Conservation (phyloP, 768 basidiomycete species). For the Chalciporus pseudorubinellus region DNA sequence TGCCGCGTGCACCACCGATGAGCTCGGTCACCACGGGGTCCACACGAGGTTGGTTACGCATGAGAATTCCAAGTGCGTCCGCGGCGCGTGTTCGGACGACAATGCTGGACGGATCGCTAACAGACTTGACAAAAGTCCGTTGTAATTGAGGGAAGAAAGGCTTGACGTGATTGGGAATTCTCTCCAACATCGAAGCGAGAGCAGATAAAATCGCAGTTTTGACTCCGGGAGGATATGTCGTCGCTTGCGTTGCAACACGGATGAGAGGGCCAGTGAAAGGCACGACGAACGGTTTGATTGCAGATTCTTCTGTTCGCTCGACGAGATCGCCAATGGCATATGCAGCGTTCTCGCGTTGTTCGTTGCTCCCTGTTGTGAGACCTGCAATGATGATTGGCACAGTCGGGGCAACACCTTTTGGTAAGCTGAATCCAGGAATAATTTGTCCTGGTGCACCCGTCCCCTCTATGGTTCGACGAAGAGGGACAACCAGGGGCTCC, state of each 20-base stretch:
- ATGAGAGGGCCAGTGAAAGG: conserved; percentile 95
- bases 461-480: conserved; percentile 84
- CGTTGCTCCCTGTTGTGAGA: conserved; percentile 91
- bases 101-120: conserved; percentile 73
- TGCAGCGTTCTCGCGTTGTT: conserved; percentile 92
- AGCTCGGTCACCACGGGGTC: conserved; percentile 95
- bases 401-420: conserved; percentile 79
- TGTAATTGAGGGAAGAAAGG: conserved; percentile 99
- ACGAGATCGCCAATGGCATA: conserved; percentile 97
- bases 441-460: conserved; percentile 71
- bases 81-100: conserved; percentile 82
- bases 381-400: conserved; percentile 91
- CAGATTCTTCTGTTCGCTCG: conserved; percentile 74
- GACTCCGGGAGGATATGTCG: conserved; percentile 87
- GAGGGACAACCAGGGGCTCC: conserved; percentile 84
- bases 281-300: conserved; percentile 94
- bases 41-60: conserved; percentile 86
- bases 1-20: conserved; percentile 55
- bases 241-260: conserved; percentile 87
- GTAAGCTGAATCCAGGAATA: conserved; percentile 84
- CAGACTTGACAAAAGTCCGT: conserved; percentile 92
- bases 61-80: conserved; percentile 81
- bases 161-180: conserved; percentile 86
- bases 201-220: conserved; percentile 89
- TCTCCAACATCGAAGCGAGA: conserved; percentile 78